A percentile compares a stretch with the other conserved stretches of the same genome.
Evolutionary conservation across 1,284 basidiomycete genomes (phyloP).

Genomic region (Coniferiporia weirii): DNA sequence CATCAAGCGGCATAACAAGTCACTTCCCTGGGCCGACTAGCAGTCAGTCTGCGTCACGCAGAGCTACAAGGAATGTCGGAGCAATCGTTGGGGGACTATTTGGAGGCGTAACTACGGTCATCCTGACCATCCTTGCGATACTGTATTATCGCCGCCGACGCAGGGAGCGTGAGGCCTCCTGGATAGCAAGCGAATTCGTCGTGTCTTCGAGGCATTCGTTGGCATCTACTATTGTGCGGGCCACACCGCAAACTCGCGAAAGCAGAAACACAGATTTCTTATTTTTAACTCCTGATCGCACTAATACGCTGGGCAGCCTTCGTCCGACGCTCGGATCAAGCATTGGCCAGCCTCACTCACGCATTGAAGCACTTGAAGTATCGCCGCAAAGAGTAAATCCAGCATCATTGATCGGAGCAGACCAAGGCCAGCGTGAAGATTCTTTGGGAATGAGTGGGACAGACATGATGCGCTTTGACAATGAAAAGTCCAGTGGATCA

Average conservation of each 20-base stretch:
- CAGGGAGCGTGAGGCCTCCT: not conserved
- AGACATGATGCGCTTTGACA: too few relatives aligned
- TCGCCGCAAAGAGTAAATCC: too few relatives aligned
- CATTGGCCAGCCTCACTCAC: too few relatives aligned
- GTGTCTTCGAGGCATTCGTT: not conserved
- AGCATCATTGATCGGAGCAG: too few relatives aligned
- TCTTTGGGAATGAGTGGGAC: too few relatives aligned
- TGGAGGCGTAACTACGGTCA: not conserved
- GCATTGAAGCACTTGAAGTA: too few relatives aligned
- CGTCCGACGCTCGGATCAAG: too few relatives aligned
- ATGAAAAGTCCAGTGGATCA: too few relatives aligned
- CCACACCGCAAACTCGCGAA: not conserved
- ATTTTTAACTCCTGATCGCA: too few relatives aligned
- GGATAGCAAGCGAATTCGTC: not conserved
- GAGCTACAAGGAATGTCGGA: not conserved
- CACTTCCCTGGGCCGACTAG: not conserved
- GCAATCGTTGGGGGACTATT: slow-evolving; percentile 2
- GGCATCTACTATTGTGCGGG: not conserved
- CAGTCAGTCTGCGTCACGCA: not conserved
- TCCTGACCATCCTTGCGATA: not conserved
- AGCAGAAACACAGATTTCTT: too few relatives aligned
- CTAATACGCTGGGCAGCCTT: too few relatives aligned
- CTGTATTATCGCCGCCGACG: not conserved
- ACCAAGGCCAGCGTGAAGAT: too few relatives aligned
- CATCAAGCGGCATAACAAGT: not conserved